Base-by-base conservation (phyloP, 2,329 filamentous ascomycete genomes). In the Fusarium sp. region DNA sequence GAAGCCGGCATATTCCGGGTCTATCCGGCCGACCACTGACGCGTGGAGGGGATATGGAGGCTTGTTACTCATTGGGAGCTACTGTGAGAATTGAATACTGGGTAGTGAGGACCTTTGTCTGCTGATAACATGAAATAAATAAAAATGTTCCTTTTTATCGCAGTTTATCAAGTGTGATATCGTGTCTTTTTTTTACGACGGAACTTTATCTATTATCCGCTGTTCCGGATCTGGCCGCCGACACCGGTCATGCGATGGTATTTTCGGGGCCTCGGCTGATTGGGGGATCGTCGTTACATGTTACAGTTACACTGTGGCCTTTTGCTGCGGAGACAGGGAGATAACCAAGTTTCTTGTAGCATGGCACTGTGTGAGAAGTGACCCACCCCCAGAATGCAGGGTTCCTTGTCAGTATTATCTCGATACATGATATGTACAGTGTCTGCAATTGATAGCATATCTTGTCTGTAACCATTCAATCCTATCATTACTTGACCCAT, bases 31-130 rank as follows among this genome's bases (percentile, higher is more conserved):
- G 4, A 45, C 1, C 13, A 45, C 48, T 18, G 54, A 65, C 6
- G 65, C 26, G 16, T 65, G 54, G 4, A 60, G 37, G 0, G 48
- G 54, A 16, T 65, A 65, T 10, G 62, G 54, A 4, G 62, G 61
- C 21, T 65, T 25, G 9, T 28, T 37, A 14, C 13, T 45, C 54
- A 65, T 30, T 42, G n/a, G 0, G 3, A 10, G 3, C 5, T 28
- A 18, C 9, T 30, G 2, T 7, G 23, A 50, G 30, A 1, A 6
- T 4, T 16, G 19, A 12, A 13, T 10, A 7, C 8, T 25, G 16
- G 16, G 3, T 7, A 1, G 8, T 2, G 25, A 6, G n/a, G n/a
- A 6, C 6, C 1, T 41, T 7, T 14, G 7, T 19, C 21, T 7
- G 25, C 28, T 16, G 28, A 44, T 25, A 19, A 28, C 7, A 31